phyloP scores from a whole-genome alignment of 352 stramenopile genomes.

The Thalassiosira hispida region DNA sequence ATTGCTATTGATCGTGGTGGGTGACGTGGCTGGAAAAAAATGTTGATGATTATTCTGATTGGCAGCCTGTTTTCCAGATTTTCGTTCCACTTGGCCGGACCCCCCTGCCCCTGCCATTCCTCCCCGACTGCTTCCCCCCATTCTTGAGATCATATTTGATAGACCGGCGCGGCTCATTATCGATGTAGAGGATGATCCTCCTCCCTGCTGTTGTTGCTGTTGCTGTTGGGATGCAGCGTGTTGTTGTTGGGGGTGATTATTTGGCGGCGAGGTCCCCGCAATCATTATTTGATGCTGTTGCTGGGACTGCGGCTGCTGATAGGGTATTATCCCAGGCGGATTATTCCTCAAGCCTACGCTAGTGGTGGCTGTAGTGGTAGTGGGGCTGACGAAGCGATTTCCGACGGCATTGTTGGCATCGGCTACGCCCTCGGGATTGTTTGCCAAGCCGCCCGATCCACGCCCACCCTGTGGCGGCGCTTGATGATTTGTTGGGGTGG shows the following conservation, averaged over 20 bases:
- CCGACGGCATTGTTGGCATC: neutral
- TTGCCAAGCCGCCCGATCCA: neutral
- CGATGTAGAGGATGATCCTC: constrained; percentile 10
- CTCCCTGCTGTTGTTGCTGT: constrained; percentile 8
- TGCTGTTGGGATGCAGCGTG: constrained; percentile 18
- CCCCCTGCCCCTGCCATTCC: neutral
- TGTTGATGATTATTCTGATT: constrained; percentile 17
- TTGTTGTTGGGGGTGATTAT: neutral
- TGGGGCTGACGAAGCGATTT: too few species aligned
- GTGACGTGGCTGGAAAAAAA: neutral
- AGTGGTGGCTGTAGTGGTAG: neutral
- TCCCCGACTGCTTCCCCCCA: constrained; percentile 8
- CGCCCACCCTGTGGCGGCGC: constrained; percentile 1
- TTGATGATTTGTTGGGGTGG: constrained; percentile 7
- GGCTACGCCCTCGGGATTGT: neutral
- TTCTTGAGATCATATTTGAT: constrained; percentile 48
- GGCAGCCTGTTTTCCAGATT: constrained; percentile 1
- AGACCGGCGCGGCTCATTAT: constrained; percentile 47
- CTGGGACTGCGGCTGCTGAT: constrained; percentile 34
- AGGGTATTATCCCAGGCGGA: neutral
- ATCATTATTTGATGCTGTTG: constrained; percentile 1
- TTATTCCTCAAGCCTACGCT: neutral
- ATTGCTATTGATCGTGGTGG: neutral
- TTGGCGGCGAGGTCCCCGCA: neutral
- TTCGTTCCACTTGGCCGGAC: neutral